Evolutionary conservation across 2,329 filamentous ascomycete genomes (phyloP), one percentile per base, ranked within the genome.

Genomic region (Myriosclerotinia scirpicola): DNA sequence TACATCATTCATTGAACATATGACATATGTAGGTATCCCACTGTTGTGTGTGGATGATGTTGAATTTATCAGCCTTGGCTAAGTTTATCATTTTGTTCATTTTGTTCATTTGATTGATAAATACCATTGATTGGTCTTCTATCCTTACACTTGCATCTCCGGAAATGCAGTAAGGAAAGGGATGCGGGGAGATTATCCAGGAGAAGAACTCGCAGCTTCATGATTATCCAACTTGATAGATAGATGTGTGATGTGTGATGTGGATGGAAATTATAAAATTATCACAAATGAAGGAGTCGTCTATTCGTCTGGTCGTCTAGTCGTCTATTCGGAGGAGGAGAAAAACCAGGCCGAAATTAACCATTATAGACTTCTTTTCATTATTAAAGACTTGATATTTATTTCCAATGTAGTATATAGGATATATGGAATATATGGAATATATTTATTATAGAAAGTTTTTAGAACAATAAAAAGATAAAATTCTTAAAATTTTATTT

Each of bases 1-100:
- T 22, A 58, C 55, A 46, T 40, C 9, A 50, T 22, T 36, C 30
- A 26, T 60, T 48, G 58, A 60, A 60, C n/a, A n/a, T n/a, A n/a
- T n/a, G n/a, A n/a, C 17, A 11, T 38, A 36, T 60, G 56, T 42
- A 60, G 12, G 44, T 38, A 48, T 36, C 44, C 56, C 44, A 50
- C 42, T 36, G 20, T 60, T 22, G 56, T 60, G 42, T 48, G 48
- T 48, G 30, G 44, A 60, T 48, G 30, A 34, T 34, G 30, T 38
- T 50, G 26, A 5, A 38, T 60, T 50, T 50, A 60, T 14, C 44
- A 60, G 56, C 30, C 56, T 60, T 60, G 58, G 58, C 58, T 22
- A 34, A 7, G 17, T 4, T 46, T 46, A 20, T 46, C 17, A 20
- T 26, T 26, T 26, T 3, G 26, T 26, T 30, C 15, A 58, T 30